These are phyloP conservation scores for Sporothrix inflata DNA, from an alignment of 2,329 filamentous ascomycete species.

Conservation along the genomic window DNA sequence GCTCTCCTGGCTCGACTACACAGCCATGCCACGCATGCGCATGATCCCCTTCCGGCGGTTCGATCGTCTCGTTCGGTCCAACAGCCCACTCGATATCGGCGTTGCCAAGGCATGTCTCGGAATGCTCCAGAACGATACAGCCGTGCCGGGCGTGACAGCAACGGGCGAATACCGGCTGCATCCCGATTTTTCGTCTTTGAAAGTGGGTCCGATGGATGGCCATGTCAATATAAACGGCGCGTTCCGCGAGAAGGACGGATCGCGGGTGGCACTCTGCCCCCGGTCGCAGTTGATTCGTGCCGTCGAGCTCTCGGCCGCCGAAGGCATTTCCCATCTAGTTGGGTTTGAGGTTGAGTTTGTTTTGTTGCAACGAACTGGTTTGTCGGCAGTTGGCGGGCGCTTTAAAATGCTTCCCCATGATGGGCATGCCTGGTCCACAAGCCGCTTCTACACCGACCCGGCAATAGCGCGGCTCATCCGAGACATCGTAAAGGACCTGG, in stretches of 20 bases:
- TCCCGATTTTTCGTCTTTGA: constrained; percentile 67
- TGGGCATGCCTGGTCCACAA: constrained; percentile 72
- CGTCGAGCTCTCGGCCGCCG: constrained; percentile 53
- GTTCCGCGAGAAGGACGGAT: constrained; percentile 62
- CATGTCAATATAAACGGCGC: constrained; percentile 70
- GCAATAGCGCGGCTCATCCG: constrained; percentile 61
- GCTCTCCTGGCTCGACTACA: constrained; percentile 78
- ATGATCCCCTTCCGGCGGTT: constrained; percentile 68
- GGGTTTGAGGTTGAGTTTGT: constrained; percentile 85
- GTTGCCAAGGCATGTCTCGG: constrained; percentile 68
- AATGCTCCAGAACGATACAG: constrained; percentile 67
- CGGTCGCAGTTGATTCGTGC: constrained; percentile 63
- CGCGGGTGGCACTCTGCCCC: constrained; percentile 62
- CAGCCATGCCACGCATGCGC: constrained; percentile 67
- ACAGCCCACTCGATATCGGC: constrained; percentile 54
- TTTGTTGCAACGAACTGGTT: constrained; percentile 57
- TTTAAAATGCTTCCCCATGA: constrained; percentile 55
- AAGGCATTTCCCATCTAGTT: constrained; percentile 63
- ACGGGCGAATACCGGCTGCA: constrained; percentile 69
- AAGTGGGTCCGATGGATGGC: constrained; percentile 58
- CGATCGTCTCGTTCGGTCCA: constrained; percentile 50
- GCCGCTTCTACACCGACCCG: constrained; percentile 64
- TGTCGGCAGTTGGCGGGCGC: constrained; percentile 32
- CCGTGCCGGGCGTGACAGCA: constrained; percentile 57
- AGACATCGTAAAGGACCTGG: constrained; percentile 65